phyloP scores from a whole-genome alignment of 768 basidiomycete genomes.

The Termitomyces sp. region DNA sequence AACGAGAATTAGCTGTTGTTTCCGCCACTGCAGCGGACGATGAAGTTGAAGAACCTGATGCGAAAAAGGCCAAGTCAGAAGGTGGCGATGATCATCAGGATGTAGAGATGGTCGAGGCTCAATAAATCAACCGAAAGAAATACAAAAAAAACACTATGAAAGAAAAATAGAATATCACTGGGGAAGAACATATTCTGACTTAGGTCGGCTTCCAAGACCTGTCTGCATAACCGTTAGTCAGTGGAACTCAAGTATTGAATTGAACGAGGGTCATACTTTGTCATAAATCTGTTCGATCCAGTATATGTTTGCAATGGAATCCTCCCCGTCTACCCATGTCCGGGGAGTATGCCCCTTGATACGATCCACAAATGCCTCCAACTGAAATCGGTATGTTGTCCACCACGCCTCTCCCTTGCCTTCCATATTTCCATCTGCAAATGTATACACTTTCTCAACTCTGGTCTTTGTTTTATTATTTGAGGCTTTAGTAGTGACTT shows the following conservation, averaged over 20 bases:
- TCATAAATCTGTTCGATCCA: slow-evolving; percentile 58
- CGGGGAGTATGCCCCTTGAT: slow-evolving; percentile 48
- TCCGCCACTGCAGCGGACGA: slow-evolving; percentile 4
- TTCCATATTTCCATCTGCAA: slow-evolving; percentile 33
- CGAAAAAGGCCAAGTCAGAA: slow-evolving; percentile 34
- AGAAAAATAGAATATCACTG: background rate
- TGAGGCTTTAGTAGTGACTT: slow-evolving; percentile 27
- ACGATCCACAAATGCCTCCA: slow-evolving; percentile 63
- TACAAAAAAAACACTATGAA: background rate
- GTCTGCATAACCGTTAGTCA: slow-evolving; percentile 11
- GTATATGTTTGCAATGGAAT: slow-evolving; percentile 53
- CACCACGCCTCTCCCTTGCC: slow-evolving; percentile 55
- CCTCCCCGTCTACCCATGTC: slow-evolving; percentile 52
- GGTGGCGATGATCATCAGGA: slow-evolving; percentile 16
- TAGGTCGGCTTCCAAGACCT: slow-evolving; percentile 23
- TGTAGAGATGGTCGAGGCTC: slow-evolving; percentile 16
- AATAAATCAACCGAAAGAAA: background rate
- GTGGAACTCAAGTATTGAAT: background rate
- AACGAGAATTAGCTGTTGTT: slow-evolving; percentile 14
- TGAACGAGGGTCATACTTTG: slow-evolving; percentile 29
- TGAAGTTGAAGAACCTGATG: slow-evolving; percentile 26
- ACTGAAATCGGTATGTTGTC: slow-evolving; percentile 53
- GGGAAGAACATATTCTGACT: slow-evolving; percentile 17
- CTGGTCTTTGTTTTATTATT: slow-evolving; percentile 22
- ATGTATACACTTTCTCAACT: slow-evolving; percentile 43